Base-by-base conservation (phyloP, 1,284 basidiomycete genomes). In the Ceratobasidium sp. region DNA sequence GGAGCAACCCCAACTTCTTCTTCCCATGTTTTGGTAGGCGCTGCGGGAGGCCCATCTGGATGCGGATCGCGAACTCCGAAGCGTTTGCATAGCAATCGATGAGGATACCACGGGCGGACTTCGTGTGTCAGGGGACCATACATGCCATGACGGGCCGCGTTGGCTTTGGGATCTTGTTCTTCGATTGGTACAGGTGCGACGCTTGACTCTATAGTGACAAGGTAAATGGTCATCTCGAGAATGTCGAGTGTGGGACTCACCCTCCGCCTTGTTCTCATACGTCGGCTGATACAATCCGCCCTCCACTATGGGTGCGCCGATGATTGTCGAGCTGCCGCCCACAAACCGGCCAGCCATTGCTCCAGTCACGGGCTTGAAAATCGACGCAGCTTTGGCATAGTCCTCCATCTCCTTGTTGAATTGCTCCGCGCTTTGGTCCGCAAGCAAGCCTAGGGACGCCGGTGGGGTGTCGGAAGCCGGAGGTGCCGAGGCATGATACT, bases 271-370 rank as follows among this genome's bases (percentile, higher is more conserved):
- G 0, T 77, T 75, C 52, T 81, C 77, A 25, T 47, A 62, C 12
- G 82, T 82, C 0, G 90, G 88, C 38, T 86, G 84, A 75, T 93
- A 88, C 68, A 96, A 77, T 0, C 94, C 92, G 73, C 91, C 90
- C 70, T 88, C 79, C 2, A 90, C 80, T 71, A 87, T 84, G 32
- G 90, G 83, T 40, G 88, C 79, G 69, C 82, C 74, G 73, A 91
- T 86, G 57, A 91, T 75, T 69, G 87, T 82, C 4, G 85, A 83
- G 35, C 34, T 49, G 0, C 91, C 91, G 68, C 87, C 90, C 1
- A 92, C 94, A 78, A 99, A 99, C 5, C 96, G 86, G 20, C 87
- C 90, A 0, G 94, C 93, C 92, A 99, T 98, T 25, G 93, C 92
- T 17, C 89, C 92, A 0, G 89, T 89, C 76, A 96, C 88, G 0